phyloP scores from a whole-genome alignment of 108 stramenopile species.

The Cyclotella baltica region DNA sequence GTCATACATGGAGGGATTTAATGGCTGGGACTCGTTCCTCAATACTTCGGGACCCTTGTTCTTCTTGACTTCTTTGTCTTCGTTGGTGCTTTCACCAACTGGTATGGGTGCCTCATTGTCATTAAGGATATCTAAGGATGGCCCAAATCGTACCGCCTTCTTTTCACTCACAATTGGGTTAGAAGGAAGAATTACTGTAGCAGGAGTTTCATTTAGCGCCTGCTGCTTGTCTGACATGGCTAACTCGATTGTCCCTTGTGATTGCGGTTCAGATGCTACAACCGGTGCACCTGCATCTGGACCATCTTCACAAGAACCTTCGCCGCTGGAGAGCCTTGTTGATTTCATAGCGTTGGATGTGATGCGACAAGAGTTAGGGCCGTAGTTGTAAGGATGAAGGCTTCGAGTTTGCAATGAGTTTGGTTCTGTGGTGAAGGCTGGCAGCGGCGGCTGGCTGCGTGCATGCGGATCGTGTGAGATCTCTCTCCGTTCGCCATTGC shows the following conservation, averaged over 20 bases:
- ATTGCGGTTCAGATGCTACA: not conserved
- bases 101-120: conserved; percentile 2
- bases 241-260: not conserved
- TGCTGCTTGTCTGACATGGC: not conserved
- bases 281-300: not conserved
- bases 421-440: too few species aligned
- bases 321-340: too few species aligned
- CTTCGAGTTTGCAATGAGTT: too few species aligned
- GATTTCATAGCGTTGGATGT: too few species aligned
- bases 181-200: not conserved
- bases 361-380: too few species aligned
- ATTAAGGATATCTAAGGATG: not conserved
- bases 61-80: not conserved
- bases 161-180: not conserved
- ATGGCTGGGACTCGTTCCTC: not conserved
- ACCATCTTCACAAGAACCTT: not conserved
- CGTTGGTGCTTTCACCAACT: not conserved
- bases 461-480: too few species aligned
- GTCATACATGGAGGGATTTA: not conserved
- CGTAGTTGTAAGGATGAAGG: too few species aligned
- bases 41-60: not conserved
- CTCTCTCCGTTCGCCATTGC: too few species aligned
- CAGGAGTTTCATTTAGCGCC: not conserved
- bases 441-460: too few species aligned
- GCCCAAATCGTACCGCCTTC: not conserved